Evolutionary conservation across 2,329 filamentous ascomycete genomes (phyloP), one percentile per base, ranked within the genome.

Genomic region (Ophiostoma novo-ulmi): DNA sequence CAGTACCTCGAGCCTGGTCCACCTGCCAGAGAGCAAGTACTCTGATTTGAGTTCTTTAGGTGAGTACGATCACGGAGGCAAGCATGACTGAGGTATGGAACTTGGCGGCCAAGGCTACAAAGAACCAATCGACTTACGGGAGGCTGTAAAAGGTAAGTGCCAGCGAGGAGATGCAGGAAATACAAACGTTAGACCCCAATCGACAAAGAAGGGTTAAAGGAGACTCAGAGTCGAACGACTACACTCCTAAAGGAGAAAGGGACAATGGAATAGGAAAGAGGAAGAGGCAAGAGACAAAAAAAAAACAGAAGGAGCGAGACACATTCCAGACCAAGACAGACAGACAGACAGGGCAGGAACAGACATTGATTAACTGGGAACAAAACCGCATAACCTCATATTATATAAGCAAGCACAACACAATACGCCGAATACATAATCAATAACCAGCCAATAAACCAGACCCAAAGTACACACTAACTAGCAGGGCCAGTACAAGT

Each of bases 51-150:
- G 17, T 48, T 48, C 41, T 48, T 48, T 7, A 20, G 44, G 17
- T n/a, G 20, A 2, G 17, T 48, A 6, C 44, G 17, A 20, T 39
- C 38, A 20, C 44, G n/a, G 44, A 48, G 26, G 52, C 55, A 31
- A 35, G 22, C 20, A 22, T 11, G 52, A 26, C 20, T 55, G n/a
- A 55, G 52, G 38, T 13, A 39, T 10, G 38, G 38, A 11, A 39
- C 38, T 26, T 55, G 52, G 52, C 20, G 22, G 55, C 48, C 52
- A 63, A 63, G 58, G 52, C 52, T 6, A 58, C 52, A 58, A 63
- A 63, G 58, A 35, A 63, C 58, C 58, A 63, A 36, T 35, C 26
- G 58, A 63, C 22, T 14, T 7, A 58, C 22, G 11, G 58, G 2
- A 35, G 58, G 26, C 58, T 63, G 13, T 63, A 63, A 63, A 17